These are phyloP conservation scores for Trypanosoma cruzi DNA, from an alignment of 208 protist species.

Conservation along the genomic window DNA sequence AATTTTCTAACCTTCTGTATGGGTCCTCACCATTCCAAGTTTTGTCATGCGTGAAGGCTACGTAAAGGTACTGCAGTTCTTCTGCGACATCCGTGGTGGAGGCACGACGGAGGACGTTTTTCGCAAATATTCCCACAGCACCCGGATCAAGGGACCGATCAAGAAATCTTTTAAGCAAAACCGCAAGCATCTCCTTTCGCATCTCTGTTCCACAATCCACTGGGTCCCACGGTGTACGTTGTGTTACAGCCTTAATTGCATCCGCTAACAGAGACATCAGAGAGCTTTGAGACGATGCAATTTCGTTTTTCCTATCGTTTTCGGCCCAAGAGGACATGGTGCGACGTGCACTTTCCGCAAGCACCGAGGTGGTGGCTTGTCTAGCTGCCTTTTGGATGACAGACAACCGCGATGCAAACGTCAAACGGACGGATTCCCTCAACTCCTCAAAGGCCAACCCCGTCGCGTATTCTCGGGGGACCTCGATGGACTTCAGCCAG, in stretches of 20 bases:
- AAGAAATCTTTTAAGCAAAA: constrained; percentile 16
- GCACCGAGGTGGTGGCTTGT: neutral
- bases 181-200: constrained; percentile 12
- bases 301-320: neutral
- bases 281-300: neutral
- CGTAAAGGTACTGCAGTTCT: constrained; percentile 19
- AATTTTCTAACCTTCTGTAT: constrained; percentile 16
- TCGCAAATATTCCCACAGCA: constrained; percentile 16
- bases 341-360: constrained; percentile 1
- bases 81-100: neutral
- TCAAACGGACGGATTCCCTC: neutral
- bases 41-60: constrained; percentile 13
- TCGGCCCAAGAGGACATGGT: constrained; percentile 6
- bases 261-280: constrained; percentile 16
- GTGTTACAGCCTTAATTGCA: constrained; percentile 15
- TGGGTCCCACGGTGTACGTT: constrained; percentile 19
- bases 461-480: constrained; percentile 14
- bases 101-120: constrained; percentile 14
- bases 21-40: constrained; percentile 10
- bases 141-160: constrained; percentile 19
- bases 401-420: neutral
- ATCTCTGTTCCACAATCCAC: constrained; percentile 1
- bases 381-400: neutral
- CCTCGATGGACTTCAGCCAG: constrained; percentile 13
- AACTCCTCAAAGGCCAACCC: neutral